phyloP scores from a whole-genome alignment of 805 yeast genomes.

The Zygosaccharomyces lentus region DNA sequence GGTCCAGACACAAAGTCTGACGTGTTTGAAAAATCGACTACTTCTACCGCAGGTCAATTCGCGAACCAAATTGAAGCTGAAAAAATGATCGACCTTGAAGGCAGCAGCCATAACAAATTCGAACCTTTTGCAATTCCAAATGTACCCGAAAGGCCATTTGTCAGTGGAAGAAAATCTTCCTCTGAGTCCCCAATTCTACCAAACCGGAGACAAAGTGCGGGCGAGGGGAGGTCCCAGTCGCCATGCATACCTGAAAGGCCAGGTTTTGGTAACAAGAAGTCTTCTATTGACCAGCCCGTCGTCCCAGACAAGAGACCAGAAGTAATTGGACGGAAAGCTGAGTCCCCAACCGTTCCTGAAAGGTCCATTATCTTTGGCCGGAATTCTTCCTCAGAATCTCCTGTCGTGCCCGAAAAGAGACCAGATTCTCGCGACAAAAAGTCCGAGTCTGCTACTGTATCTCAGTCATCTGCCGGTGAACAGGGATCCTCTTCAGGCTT shows the following conservation, averaged over 20 bases:
- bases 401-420: not conserved
- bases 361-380: not conserved
- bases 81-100: not conserved
- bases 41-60: not conserved
- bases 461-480: not conserved
- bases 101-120: not conserved
- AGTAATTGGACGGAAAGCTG: not conserved
- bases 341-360: constrained; percentile 7
- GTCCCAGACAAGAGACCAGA: constrained; percentile 14
- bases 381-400: constrained; percentile 3
- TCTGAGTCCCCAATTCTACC: constrained; percentile 11
- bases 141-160: not conserved
- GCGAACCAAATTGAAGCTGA: not conserved
- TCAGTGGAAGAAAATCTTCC: not conserved
- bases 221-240: not conserved
- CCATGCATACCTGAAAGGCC: constrained; percentile 7
- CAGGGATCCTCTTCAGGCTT: not conserved
- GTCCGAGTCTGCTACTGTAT: not conserved
- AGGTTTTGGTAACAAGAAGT: constrained; percentile 1
- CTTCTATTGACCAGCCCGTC: constrained; percentile 4
- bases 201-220: constrained; percentile 7
- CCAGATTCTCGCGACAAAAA: not conserved
- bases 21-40: not conserved
- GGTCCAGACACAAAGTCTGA: not conserved
- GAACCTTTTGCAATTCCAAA: constrained; percentile 1